Evolutionary conservation across 2,329 filamentous ascomycete genomes (phyloP), one percentile per base, ranked within the genome.

Genomic region (Talaromyces sp.): DNA sequence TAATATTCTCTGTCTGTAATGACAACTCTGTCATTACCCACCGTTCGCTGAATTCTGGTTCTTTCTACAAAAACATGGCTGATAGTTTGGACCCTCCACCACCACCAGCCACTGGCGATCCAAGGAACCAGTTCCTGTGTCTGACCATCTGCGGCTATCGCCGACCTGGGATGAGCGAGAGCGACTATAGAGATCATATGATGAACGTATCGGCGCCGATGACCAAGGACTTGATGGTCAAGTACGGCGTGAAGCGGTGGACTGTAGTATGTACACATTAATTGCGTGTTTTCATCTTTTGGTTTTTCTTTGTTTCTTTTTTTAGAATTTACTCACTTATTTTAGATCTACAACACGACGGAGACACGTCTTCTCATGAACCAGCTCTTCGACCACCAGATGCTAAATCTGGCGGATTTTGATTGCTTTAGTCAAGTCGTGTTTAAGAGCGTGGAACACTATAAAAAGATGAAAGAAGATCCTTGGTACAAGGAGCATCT

Each of bases 101-200:
- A 8, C 44, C n/a, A 7, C 44, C 44, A 4, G 44, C 23, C 23
- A 23, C 44, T 16, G 44, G 44, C 4, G 28, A 65, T 56, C 6
- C 63, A 57, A 44, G 42, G 61, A 50, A n/a, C 27, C 52, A 55
- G 14, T 55, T 61, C 58, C 75, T 82, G 47, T 81, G 80, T 65
- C 72, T 83, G 3, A 83, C 79, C 3, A 82, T 83, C 59, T 75
- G 71, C 47, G 81, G 79, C n/a, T 84, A 82, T 65, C 74, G 76
- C 3, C 78, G 76, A 61, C 70, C 75, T 0, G 81, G 79, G 0
- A 79, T 83, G 76, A 80, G 72, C 65, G 78, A 82, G 59, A 77
- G 80, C 51, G 80, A 72, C 14, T 83, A 83, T 63, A 67, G 75
- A 4, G 59, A 78, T 60, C 75, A 84, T 64, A 83, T 83, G 81